Percentiles rank a stretch among this genome's conserved stretches.
Evolutionary conservation across 2,329 filamentous ascomycete species (phyloP).

Genomic region (Orbilia blumenaviensis): DNA sequence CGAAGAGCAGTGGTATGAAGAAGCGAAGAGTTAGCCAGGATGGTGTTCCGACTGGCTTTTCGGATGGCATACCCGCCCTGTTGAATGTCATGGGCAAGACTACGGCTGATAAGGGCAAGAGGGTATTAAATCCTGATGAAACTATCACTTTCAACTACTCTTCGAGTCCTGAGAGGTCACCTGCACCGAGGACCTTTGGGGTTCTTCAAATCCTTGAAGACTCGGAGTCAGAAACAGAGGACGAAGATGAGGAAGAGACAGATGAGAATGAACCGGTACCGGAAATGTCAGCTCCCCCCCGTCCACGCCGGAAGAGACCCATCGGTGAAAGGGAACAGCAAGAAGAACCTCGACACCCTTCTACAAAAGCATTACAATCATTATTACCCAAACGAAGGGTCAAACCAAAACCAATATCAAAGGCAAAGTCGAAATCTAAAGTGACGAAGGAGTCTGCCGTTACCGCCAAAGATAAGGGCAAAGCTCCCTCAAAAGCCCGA

Average conservation of each 20-base stretch:
- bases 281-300: not conserved
- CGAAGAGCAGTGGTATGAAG: slow-evolving; percentile 19
- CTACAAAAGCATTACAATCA: slow-evolving; percentile 43
- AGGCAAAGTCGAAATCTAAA: slow-evolving; percentile 28
- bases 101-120: slow-evolving; percentile 6
- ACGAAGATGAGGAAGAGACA: slow-evolving; percentile 34
- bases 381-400: slow-evolving; percentile 33
- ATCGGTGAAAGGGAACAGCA: slow-evolving; percentile 8
- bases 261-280: slow-evolving; percentile 32
- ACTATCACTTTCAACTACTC: slow-evolving; percentile 52
- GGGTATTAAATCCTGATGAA: slow-evolving; percentile 26
- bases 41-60: slow-evolving; percentile 1
- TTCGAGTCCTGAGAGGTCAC: slow-evolving; percentile 40
- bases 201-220: slow-evolving; percentile 26
- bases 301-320: slow-evolving; percentile 21
- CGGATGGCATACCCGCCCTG: not conserved
- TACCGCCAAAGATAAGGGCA: slow-evolving; percentile 24
- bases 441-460: slow-evolving; percentile 9
- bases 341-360: slow-evolving; percentile 23
- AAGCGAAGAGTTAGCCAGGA: slow-evolving; percentile 38
- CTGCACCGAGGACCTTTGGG: slow-evolving; percentile 24
- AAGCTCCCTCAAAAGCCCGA: slow-evolving; percentile 12
- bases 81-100: slow-evolving; percentile 18
- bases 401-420: slow-evolving; percentile 20
- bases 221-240: slow-evolving; percentile 24